These are phyloP conservation scores for Ogataea thermomethanolica DNA, from an alignment of 805 yeast genomes.

Conservation along the genomic window DNA sequence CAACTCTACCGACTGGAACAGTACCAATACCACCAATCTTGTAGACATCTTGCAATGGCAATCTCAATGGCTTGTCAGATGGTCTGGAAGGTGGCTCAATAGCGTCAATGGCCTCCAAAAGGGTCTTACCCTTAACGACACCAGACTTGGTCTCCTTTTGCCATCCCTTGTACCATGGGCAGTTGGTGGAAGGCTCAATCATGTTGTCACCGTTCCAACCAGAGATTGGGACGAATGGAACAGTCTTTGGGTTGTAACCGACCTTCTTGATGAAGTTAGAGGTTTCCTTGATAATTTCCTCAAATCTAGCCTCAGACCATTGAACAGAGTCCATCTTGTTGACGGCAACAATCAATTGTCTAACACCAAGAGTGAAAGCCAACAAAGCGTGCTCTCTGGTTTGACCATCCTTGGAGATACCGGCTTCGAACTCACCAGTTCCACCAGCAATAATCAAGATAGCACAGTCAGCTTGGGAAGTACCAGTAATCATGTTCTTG, in stretches of 20 bases:
- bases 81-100: slow-evolving; percentile 80
- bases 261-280: slow-evolving; percentile 80
- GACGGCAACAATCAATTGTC: slow-evolving; percentile 82
- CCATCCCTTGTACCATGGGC: slow-evolving; percentile 91
- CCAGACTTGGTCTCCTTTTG: slow-evolving; percentile 75
- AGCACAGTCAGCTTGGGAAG: slow-evolving; percentile 92
- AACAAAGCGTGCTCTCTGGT: slow-evolving; percentile 93
- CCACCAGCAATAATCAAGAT: slow-evolving; percentile 88
- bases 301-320: slow-evolving; percentile 80
- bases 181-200: slow-evolving; percentile 79
- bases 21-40: slow-evolving; percentile 91
- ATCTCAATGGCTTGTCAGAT: slow-evolving; percentile 82
- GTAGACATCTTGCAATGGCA: slow-evolving; percentile 89
- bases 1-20: slow-evolving; percentile 88
- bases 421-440: slow-evolving; percentile 93
- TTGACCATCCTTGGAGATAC: slow-evolving; percentile 92
- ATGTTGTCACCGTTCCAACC: slow-evolving; percentile 94
- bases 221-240: slow-evolving; percentile 86
- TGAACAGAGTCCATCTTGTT: slow-evolving; percentile 95
- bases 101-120: slow-evolving; percentile 81
- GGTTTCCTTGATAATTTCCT: slow-evolving; percentile 74
- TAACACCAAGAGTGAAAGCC: slow-evolving; percentile 87
- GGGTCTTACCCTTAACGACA: slow-evolving; percentile 72
- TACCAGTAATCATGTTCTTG: slow-evolving; percentile 95
- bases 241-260: slow-evolving; percentile 79